phyloP scores from a whole-genome alignment of 495 filamentous ascomycete genomes.

The Jackrogersella multiformis region DNA sequence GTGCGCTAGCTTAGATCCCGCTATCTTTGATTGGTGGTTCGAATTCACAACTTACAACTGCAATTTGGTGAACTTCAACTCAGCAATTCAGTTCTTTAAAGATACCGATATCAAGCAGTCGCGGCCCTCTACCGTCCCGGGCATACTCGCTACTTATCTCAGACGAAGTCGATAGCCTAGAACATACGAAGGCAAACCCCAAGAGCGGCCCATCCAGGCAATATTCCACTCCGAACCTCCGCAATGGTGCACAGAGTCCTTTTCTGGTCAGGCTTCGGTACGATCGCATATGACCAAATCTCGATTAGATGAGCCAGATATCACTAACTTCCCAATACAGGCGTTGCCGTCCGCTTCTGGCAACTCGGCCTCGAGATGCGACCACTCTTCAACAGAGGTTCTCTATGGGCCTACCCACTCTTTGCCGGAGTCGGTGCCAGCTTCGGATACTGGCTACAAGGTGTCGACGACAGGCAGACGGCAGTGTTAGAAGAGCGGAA shows the following conservation, averaged over 20 bases:
- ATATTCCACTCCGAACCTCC: slow-evolving; percentile 19
- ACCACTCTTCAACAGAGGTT: slow-evolving; percentile 80
- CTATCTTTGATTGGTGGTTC: slow-evolving; percentile 32
- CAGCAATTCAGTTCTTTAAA: background rate
- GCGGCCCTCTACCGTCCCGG: too few relatives aligned
- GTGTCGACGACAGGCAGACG: slow-evolving; percentile 81
- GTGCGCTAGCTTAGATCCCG: slow-evolving; percentile 30
- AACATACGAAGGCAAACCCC: slow-evolving; percentile 9
- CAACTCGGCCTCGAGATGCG: slow-evolving; percentile 99
- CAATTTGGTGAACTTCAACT: slow-evolving; percentile 29
- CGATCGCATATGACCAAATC: slow-evolving; percentile 39
- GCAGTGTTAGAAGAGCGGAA: slow-evolving; percentile 78
- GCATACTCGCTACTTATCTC: too few relatives aligned
- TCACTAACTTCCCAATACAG: slow-evolving; percentile 56
- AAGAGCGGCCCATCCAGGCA: slow-evolving; percentile 27
- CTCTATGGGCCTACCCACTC: slow-evolving; percentile 90
- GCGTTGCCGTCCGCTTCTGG: slow-evolving; percentile 89
- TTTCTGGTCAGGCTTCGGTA: slow-evolving; percentile 99
- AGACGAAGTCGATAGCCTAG: slow-evolving; percentile 9
- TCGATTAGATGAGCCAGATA: slow-evolving; percentile 7
- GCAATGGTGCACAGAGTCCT: slow-evolving; percentile 76
- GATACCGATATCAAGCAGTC: too few relatives aligned
- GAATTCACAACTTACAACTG: slow-evolving; percentile 27
- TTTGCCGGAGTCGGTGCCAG: slow-evolving; percentile 84
- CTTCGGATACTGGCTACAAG: slow-evolving; percentile 96